Evolutionary conservation across 176 grass and related monocot genomes (phyloP).

Genomic region (Aegilops speltoides): DNA sequence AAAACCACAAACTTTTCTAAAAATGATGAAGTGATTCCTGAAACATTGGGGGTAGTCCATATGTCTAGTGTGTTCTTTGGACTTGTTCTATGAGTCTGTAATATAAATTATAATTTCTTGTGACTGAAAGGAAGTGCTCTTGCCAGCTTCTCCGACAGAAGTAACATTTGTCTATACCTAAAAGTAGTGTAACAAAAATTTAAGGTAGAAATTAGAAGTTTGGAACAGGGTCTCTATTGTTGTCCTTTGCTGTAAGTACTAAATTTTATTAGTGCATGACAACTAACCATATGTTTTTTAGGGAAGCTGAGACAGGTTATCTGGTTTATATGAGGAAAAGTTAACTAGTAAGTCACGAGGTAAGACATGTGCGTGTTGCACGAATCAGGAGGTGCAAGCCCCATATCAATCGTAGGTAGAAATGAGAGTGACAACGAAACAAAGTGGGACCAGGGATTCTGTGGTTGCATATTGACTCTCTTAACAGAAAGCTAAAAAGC

Average conservation of each 20-base stretch:
- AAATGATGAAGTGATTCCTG: neutral
- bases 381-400: conserved; percentile 2
- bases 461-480: neutral
- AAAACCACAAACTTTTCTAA: neutral
- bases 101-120: neutral
- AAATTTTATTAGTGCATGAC: neutral
- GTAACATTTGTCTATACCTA: neutral
- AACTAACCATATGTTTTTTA: neutral
- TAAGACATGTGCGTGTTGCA: conserved; percentile 3
- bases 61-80: neutral
- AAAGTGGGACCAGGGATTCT: conserved; percentile 4
- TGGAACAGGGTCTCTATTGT: neutral
- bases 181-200: neutral
- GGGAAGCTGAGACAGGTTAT: neutral
- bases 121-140: neutral
- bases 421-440: neutral
- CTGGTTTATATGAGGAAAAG: neutral
- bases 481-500: conserved; percentile 18
- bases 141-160: neutral
- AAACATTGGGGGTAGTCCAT: neutral
- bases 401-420: conserved; percentile 7
- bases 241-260: neutral
- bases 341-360: neutral
- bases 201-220: neutral
- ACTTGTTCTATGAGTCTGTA: neutral